phyloP scores from a whole-genome alignment of 148 eudicot genomes.

The Selenicereus undatus region DNA sequence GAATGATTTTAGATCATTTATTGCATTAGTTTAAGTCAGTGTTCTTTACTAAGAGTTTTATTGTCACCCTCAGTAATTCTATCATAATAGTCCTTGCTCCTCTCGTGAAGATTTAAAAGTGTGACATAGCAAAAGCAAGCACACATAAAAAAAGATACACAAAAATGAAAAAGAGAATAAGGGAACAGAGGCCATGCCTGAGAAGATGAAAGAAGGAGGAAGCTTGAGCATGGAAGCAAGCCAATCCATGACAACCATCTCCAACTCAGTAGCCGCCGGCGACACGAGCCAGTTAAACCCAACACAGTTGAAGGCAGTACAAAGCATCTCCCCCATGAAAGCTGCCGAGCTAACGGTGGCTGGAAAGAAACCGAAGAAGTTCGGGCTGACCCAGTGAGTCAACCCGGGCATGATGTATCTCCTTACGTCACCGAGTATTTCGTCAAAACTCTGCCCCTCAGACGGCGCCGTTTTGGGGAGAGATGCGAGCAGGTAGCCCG shows the following conservation, averaged over 20 bases:
- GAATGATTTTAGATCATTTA: too few species aligned
- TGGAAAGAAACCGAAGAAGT: constrained; percentile 51
- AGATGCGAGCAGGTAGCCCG: constrained; percentile 28
- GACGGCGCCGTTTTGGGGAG: constrained; percentile 41
- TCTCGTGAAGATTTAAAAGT: too few species aligned
- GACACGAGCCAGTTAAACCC: constrained; percentile 63
- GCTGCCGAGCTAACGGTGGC: constrained; percentile 53
- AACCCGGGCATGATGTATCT: constrained; percentile 43
- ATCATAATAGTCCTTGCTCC: too few species aligned
- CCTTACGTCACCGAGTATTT: constrained; percentile 33
- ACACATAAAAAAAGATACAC: too few species aligned
- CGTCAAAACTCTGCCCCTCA: constrained; percentile 32
- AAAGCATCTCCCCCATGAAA: constrained; percentile 47
- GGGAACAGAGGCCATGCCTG: constrained; percentile 20
- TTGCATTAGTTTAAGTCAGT: too few species aligned
- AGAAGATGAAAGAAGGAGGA: constrained; percentile 50
- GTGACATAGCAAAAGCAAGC: too few species aligned
- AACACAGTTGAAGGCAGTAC: constrained; percentile 39
- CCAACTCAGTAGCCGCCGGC: constrained; percentile 52
- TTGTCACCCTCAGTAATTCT: too few species aligned
- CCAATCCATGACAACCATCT: constrained; percentile 62
- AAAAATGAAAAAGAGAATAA: not conserved
- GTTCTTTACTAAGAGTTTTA: too few species aligned
- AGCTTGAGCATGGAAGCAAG: constrained; percentile 50
- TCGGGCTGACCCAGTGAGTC: constrained; percentile 59